Percentiles rank a stretch among this genome's conserved stretches.
These are phyloP conservation scores for Pisolithus sp. DNA, from an alignment of 768 basidiomycete genomes.

Conservation along the genomic window DNA sequence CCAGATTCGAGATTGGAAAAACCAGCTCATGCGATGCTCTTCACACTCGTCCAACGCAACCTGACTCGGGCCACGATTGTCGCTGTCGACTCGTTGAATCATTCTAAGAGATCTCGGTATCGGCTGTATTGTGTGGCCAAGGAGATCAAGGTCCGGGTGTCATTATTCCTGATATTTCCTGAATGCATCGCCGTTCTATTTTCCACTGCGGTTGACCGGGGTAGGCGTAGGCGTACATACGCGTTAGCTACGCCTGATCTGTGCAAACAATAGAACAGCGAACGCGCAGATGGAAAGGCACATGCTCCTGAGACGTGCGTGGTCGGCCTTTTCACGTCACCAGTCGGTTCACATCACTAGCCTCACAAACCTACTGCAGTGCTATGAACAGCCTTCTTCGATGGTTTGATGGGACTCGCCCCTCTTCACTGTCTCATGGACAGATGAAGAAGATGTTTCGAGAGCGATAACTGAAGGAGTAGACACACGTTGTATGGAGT, in stretches of 20 bases:
- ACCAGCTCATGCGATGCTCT: constrained; percentile 75
- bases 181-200: neutral
- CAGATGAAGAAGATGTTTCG: constrained; percentile 74
- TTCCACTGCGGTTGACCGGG: constrained; percentile 1
- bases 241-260: constrained; percentile 68
- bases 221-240: constrained; percentile 55
- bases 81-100: constrained; percentile 88
- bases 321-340: neutral
- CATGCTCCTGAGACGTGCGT: constrained; percentile 76
- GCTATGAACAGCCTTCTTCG: constrained; percentile 95
- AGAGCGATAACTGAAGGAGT: constrained; percentile 69
- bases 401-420: constrained; percentile 99
- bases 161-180: neutral
- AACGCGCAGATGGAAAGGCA: constrained; percentile 37
- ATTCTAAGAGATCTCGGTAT: constrained; percentile 98
- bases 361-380: constrained; percentile 48
- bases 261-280: constrained; percentile 71
- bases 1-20: constrained; percentile 81
- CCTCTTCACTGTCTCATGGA: constrained; percentile 77
- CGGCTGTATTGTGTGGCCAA: constrained; percentile 96
- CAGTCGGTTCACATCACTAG: neutral
- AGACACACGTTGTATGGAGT: too few species aligned
- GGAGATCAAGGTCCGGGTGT: constrained; percentile 70
- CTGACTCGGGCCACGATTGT: constrained; percentile 70
- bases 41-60: constrained; percentile 74